Base-by-base conservation (phyloP, 495 filamentous ascomycete species). In the Hyaloscypha hepaticicola region DNA sequence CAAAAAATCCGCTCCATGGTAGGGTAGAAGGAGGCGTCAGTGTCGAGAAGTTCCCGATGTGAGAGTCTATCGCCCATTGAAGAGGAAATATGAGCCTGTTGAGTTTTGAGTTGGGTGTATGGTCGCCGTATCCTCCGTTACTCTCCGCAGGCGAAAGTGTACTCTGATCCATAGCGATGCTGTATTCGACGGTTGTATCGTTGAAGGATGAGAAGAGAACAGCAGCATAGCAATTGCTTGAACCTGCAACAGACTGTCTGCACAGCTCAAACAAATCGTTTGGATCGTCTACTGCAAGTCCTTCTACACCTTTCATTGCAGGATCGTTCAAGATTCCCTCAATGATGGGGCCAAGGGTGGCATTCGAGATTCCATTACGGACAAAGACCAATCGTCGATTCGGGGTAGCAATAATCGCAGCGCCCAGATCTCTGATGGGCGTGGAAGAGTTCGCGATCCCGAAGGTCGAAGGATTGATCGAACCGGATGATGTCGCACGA, bases 151-250 rank as follows among this genome's bases (percentile, higher is more conserved):
- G 19, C 19, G 38, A 9, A 7, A 25, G 19, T 5, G 57, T 16
- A 19, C 52, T 52, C 16, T 33, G 48, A 53, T 70, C 65, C 12
- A 70, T 51, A 1, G 65, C 68, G 26, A 70, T 67, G 33, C 5
- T 57, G 41, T 70, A 70, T 33, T 70, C 60, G 21, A 67, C 52
- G 41, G 49, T 57, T 16, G 68, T 70, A 3, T 67, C 58, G 41
- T 70, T 70, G 22, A 53, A 67, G 2, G 58, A 29, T 7, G 27
- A 25, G 51, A 67, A 70, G 3, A 70, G 31, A 6, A 70, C 52
- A 25, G 68, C 64, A 0, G 68, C 68, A 57, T 57, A 70, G 58
- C 68, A 70, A 25, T 70, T 55, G 41, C 68, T 70, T 25, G 22
- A 6, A 24, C 64, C 68, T 27, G 38, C 4, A 9, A 63, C 9